These are phyloP conservation scores for Maudiozyma humilis DNA, from an alignment of 1,139 yeast species.

Conservation along the genomic window DNA sequence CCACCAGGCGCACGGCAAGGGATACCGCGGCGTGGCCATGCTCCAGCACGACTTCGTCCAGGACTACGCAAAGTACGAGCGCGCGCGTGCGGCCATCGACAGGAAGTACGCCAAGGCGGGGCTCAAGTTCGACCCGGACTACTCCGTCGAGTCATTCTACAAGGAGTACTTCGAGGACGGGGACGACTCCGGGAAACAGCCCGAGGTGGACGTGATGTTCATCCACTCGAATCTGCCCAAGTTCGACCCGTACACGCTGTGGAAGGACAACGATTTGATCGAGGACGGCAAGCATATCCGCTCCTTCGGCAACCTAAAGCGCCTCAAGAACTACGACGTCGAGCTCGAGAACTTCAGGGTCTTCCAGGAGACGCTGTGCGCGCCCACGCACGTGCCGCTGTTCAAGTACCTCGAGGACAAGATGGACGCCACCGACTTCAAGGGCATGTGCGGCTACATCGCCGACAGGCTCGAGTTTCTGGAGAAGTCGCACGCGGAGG, in stretches of 20 bases:
- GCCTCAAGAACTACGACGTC: slow-evolving; percentile 25
- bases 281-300: slow-evolving; percentile 25
- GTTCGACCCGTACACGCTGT: slow-evolving; percentile 24
- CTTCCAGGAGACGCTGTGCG: slow-evolving; percentile 25
- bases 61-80: slow-evolving; percentile 31
- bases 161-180: slow-evolving; percentile 17
- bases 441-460: slow-evolving; percentile 24
- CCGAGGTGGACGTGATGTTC: slow-evolving; percentile 22
- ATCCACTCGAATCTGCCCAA: slow-evolving; percentile 30
- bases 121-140: slow-evolving; percentile 16
- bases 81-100: slow-evolving; percentile 26
- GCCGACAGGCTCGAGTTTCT: slow-evolving; percentile 18
- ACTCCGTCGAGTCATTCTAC: slow-evolving; percentile 19
- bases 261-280: slow-evolving; percentile 21
- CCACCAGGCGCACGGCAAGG: slow-evolving; percentile 11
- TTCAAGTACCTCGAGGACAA: slow-evolving; percentile 23
- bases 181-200: slow-evolving; percentile 9
- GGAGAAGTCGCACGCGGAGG: slow-evolving; percentile 16
- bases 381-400: slow-evolving; percentile 13
- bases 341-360: slow-evolving; percentile 27
- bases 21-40: slow-evolving; percentile 35
- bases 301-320: slow-evolving; percentile 21
- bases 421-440: slow-evolving; percentile 12
- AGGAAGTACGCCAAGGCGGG: slow-evolving; percentile 13
- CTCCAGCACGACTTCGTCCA: slow-evolving; percentile 38